phyloP scores from a whole-genome alignment of 2,329 filamentous ascomycete species.

The Venturia pyrina region DNA sequence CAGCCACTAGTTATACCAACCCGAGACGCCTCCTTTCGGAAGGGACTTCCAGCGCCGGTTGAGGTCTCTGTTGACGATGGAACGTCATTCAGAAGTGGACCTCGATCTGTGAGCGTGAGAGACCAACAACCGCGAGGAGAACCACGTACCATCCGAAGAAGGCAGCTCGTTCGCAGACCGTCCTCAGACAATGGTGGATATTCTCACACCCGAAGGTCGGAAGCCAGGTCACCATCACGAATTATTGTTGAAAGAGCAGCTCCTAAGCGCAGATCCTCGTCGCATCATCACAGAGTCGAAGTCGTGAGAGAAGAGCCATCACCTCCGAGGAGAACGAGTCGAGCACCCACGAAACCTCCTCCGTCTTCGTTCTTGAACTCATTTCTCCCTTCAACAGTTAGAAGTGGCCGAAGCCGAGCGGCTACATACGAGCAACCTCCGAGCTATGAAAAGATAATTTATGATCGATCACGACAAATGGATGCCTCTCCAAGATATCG shows the following conservation, averaged over 20 bases:
- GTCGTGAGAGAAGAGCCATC: conserved; percentile 1
- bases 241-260: not conserved
- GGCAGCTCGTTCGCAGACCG: not conserved
- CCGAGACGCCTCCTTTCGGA: not conserved
- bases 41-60: conserved; percentile 2
- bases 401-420: not conserved
- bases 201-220: not conserved
- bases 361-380: not conserved
- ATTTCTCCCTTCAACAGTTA: not conserved
- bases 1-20: not conserved
- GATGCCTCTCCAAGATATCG: not conserved
- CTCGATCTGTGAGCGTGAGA: not conserved
- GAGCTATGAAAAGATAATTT: not conserved
- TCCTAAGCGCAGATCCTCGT: not conserved
- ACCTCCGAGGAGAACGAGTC: not conserved
- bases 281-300: not conserved
- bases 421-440: not conserved
- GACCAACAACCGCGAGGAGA: not conserved
- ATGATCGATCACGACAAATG: not conserved
- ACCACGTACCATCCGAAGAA: not conserved
- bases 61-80: not conserved
- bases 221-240: conserved; percentile 1
- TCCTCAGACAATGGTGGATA: not conserved
- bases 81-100: not conserved
- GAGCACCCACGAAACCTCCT: not conserved